A percentile compares a stretch with the other conserved stretches of the same genome.
These are phyloP conservation scores for Vaccinium darrowii DNA, from an alignment of 148 eudicot species.

Conservation along the genomic window DNA sequence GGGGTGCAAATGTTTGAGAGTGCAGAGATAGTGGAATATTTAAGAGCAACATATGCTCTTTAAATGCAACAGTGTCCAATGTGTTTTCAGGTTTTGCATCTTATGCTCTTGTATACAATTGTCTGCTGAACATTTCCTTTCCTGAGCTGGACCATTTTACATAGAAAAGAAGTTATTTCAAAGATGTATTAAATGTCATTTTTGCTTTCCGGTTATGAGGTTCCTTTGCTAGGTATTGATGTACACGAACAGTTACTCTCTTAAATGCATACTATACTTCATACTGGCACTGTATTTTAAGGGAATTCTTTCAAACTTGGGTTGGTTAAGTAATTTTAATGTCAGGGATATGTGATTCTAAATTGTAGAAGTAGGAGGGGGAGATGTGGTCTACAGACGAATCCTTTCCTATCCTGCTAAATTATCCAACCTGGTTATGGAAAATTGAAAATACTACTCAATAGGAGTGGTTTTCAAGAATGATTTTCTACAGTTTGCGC, in stretches of 20 bases:
- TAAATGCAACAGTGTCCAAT: constrained; percentile 23
- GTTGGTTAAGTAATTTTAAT: neutral
- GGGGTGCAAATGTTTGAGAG: constrained; percentile 97
- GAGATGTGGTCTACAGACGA: neutral
- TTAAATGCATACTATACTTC: neutral
- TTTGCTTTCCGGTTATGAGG: neutral
- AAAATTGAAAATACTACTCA: neutral
- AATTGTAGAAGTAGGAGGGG: neutral
- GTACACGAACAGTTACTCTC: neutral
- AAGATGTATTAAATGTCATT: neutral
- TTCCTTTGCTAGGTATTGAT: neutral
- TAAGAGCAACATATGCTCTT: constrained; percentile 77
- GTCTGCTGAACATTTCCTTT: neutral
- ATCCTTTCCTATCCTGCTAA: neutral
- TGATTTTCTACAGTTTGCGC: neutral
- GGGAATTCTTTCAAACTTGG: neutral
- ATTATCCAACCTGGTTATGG: neutral
- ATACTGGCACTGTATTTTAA: neutral
- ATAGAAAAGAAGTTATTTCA: neutral
- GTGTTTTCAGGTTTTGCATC: constrained; percentile 13
- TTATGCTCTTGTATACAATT: neutral
- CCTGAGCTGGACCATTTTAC: neutral
- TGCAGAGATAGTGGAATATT: constrained; percentile 88
- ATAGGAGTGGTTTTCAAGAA: neutral
- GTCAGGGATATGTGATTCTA: neutral